A percentile compares a stretch with the other conserved stretches of the same genome.
Conservation (phyloP, 441 rosid genomes). For the Euphorbia corollata region DNA sequence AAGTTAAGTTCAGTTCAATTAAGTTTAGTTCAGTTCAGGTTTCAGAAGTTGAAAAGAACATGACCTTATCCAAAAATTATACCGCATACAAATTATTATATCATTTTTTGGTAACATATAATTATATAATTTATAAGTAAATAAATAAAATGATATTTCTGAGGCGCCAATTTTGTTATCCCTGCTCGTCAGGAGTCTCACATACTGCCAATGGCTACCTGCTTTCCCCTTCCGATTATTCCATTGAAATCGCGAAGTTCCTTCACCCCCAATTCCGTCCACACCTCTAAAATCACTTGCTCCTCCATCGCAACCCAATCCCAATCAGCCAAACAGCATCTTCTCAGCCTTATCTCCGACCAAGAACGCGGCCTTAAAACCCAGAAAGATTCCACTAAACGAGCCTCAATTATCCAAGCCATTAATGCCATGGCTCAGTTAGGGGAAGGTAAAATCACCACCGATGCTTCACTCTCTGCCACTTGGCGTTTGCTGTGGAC, state of each 20-base stretch:
- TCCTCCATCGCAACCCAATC: conserved; percentile 38
- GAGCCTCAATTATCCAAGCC: conserved; percentile 51
- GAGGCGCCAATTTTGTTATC: conserved; percentile 11
- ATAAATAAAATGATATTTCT: neutral
- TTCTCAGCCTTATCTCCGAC: conserved; percentile 67
- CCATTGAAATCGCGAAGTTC: conserved; percentile 1
- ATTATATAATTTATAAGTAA: no score
- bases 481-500: conserved; percentile 92
- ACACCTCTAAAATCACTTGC: conserved; percentile 25
- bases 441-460: conserved; percentile 51
- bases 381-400: conserved; percentile 48
- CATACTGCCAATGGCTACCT: conserved; percentile 18
- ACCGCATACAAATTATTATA: no score
- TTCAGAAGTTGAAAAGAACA: no score
- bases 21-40: no score
- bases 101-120: no score
- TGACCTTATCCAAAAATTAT: no score
- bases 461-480: conserved; percentile 53
- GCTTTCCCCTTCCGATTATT: conserved; percentile 16
- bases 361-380: conserved; percentile 80
- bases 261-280: conserved; percentile 18
- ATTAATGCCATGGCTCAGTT: conserved; percentile 53
- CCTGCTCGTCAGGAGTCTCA: neutral
- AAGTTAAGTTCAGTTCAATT: no score
- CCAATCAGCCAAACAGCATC: conserved; percentile 47